A percentile compares a stretch with the other conserved stretches of the same genome.
Evolutionary conservation across 2,329 filamentous ascomycete genomes (phyloP).

Genomic region (Cercospora sp.): DNA sequence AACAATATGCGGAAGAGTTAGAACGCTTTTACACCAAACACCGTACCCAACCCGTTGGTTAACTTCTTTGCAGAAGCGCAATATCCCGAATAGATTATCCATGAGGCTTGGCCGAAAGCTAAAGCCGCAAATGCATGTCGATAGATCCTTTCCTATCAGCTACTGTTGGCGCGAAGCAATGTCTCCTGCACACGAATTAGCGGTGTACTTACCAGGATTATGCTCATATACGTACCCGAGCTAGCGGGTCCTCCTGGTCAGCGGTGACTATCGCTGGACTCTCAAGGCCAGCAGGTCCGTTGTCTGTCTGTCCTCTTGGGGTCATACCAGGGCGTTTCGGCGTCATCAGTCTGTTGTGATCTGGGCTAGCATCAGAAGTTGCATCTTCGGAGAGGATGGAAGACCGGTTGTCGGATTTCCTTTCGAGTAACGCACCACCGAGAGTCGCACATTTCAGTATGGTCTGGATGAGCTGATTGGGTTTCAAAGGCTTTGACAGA

Average conservation of each 20-base stretch:
- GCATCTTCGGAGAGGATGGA: slow-evolving; percentile 29
- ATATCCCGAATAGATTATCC: background rate
- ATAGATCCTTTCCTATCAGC: slow-evolving; percentile 22
- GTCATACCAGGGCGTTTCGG: slow-evolving; percentile 56
- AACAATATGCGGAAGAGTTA: background rate
- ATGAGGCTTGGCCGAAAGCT: background rate
- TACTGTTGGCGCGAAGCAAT: slow-evolving; percentile 34
- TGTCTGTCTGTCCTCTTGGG: slow-evolving; percentile 67
- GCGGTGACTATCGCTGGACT: slow-evolving; percentile 64
- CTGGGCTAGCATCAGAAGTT: slow-evolving; percentile 30
- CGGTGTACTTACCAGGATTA: background rate
- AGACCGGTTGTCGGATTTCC: slow-evolving; percentile 55
- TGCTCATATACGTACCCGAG: slow-evolving; percentile 50
- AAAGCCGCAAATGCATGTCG: slow-evolving; percentile 4
- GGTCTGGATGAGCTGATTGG: slow-evolving; percentile 95
- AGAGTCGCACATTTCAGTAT: slow-evolving; percentile 96
- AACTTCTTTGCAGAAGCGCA: background rate
- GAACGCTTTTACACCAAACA: background rate
- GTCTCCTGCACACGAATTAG: slow-evolving; percentile 27
- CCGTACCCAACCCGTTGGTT: background rate
- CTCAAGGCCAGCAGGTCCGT: slow-evolving; percentile 60
- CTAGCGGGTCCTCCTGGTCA: slow-evolving; percentile 60
- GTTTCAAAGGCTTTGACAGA: slow-evolving; percentile 91
- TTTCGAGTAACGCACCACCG: slow-evolving; percentile 77
- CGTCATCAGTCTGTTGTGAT: slow-evolving; percentile 31